These are phyloP conservation scores for Polymyxa betae DNA, from an alignment of 208 protist genomes.

Conservation along the genomic window DNA sequence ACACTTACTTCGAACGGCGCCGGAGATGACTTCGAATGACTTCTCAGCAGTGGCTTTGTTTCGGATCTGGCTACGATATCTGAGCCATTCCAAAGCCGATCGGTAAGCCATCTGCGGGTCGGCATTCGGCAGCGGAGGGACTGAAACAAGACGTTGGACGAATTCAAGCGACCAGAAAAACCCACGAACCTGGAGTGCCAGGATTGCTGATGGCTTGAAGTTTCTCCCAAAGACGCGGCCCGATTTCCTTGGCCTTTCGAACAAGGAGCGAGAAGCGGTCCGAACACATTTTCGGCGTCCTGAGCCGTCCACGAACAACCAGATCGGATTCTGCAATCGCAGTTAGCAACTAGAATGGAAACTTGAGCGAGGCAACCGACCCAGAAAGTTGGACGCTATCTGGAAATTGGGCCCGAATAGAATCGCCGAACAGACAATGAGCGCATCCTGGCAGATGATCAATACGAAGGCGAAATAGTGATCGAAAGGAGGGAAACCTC, in stretches of 20 bases:
- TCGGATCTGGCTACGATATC: slow-evolving; percentile 13
- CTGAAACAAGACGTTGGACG: background rate
- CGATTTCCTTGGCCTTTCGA: background rate
- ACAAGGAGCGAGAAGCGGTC: background rate
- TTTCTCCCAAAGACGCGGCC: background rate
- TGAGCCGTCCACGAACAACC: slow-evolving; percentile 17
- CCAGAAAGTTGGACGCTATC: slow-evolving; percentile 7
- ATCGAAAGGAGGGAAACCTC: background rate
- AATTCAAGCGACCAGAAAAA: background rate
- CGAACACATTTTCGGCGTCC: background rate
- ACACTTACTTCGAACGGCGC: background rate
- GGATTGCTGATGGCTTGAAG: background rate
- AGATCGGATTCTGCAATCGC: slow-evolving; percentile 9
- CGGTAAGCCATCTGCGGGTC: slow-evolving; percentile 1
- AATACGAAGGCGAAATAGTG: background rate
- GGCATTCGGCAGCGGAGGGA: background rate
- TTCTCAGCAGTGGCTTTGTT: background rate
- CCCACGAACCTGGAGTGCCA: background rate
- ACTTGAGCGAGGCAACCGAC: background rate
- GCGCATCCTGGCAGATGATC: background rate
- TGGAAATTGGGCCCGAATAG: slow-evolving; percentile 10
- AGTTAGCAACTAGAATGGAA: background rate
- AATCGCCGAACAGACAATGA: background rate
- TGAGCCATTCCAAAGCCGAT: background rate
- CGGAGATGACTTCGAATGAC: background rate